phyloP scores from a whole-genome alignment of 306 rosid species.

The Betula pendula region DNA sequence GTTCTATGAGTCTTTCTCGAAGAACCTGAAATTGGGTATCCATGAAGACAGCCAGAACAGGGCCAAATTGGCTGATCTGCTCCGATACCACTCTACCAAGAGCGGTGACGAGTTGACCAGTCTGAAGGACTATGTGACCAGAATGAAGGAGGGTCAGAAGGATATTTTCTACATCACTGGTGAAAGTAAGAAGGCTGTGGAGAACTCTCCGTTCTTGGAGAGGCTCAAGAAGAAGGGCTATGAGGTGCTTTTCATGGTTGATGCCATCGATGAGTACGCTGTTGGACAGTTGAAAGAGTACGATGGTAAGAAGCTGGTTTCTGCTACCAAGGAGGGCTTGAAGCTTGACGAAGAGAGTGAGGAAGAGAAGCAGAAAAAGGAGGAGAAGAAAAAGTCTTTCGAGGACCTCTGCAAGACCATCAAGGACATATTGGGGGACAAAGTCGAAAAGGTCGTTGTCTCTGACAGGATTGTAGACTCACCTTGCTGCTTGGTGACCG shows the following conservation, averaged over 20 bases:
- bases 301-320: constrained; percentile 39
- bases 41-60: constrained; percentile 38
- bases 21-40: constrained; percentile 35
- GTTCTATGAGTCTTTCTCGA: constrained; percentile 31
- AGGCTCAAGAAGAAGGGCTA: constrained; percentile 32
- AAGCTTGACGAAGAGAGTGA: constrained; percentile 29
- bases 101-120: constrained; percentile 31
- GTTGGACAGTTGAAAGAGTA: constrained; percentile 34
- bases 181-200: constrained; percentile 33
- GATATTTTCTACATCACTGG: constrained; percentile 29
- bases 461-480: constrained; percentile 31
- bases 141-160: constrained; percentile 36
- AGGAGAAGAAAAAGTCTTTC: constrained; percentile 31
- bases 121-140: constrained; percentile 35
- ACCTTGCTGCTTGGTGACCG: constrained; percentile 28
- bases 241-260: constrained; percentile 35
- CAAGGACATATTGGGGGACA: constrained; percentile 33
- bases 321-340: constrained; percentile 34
- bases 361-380: constrained; percentile 28
- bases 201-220: constrained; percentile 35
- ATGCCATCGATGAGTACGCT: constrained; percentile 37
- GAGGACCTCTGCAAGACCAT: constrained; percentile 35
- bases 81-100: constrained; percentile 36
- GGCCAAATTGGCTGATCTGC: constrained; percentile 29
- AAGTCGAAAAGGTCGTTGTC: constrained; percentile 33